Base-by-base conservation (phyloP, 108 stramenopile genomes). In the Hondaea fermentalgiana region DNA sequence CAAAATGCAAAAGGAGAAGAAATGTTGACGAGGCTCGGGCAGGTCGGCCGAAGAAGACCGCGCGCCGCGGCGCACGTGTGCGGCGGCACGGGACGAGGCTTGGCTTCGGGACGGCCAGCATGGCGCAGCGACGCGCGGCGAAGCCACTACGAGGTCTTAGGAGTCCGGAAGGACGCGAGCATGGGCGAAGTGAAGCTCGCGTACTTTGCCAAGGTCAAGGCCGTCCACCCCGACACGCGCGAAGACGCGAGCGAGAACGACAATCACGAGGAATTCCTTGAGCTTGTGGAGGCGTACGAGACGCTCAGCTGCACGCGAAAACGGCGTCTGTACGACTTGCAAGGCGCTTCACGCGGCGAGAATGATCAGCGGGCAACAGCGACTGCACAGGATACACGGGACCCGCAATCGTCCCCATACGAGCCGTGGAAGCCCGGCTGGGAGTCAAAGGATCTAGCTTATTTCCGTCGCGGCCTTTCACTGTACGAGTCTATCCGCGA, bases 271-370 rank as follows among this genome's bases (percentile, higher is more conserved):
- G 76, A 12, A 53, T 83, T 83, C 23, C 25, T 83, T 17, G 76
- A 83, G 76, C 76, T 83, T 23, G 76, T 83, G 12, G 51, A 83
- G 3, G 76, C 76, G 28, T 83, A 83, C 51, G 76, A 83, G 28
- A 83, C 51, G n/a, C 76, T 83, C 28, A 45, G 43, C 17, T 53
- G 51, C 76, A 6, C n/a, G 76, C 51, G 49, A 45, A 47, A 53
- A 47, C 76, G 76, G 6, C 49, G 49, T 12, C 1, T 47, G 6
- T 83, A 83, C 51, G 76, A 83, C 51, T 83, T 12, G 49, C 76
- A 53, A 45, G 16, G 49, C n/a, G 45, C 6, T 83, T 47, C 23
- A 23, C 35, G 35, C 0, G 35, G 35, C 35, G 35, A 35, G 35
- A 35, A 35, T 35, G 35, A 35, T 35, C 35, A 35, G 1, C 35